phyloP scores from a whole-genome alignment of 1,284 basidiomycete species.

The Heterobasidion parviporum region DNA sequence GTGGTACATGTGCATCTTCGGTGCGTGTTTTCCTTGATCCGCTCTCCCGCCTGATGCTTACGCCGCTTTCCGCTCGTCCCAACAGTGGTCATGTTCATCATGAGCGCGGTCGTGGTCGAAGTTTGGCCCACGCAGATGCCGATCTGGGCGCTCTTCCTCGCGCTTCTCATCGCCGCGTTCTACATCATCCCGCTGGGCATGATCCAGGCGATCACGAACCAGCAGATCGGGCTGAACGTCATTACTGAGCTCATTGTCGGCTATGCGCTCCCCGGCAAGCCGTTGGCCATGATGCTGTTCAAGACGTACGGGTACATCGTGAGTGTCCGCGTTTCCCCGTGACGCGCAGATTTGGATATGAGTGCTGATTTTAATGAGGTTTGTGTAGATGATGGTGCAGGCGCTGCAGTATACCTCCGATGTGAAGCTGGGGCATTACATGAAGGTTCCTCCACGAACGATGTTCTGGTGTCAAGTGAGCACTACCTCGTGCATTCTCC shows the following conservation, averaged over 20 bases:
- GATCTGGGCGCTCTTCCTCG: conserved; percentile 46
- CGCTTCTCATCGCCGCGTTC: conserved; percentile 28
- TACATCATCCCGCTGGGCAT: conserved; percentile 44
- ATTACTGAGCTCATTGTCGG: conserved; percentile 42
- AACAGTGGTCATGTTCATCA: conserved; percentile 37
- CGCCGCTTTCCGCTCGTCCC: neutral
- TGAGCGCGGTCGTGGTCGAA: conserved; percentile 62
- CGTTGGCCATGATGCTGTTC: conserved; percentile 40
- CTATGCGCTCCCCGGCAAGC: conserved; percentile 37
- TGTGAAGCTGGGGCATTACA: conserved; percentile 67
- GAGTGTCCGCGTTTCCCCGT: conserved; percentile 1
- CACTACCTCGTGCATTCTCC: conserved; percentile 11
- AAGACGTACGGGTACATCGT: conserved; percentile 38
- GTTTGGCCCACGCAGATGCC: conserved; percentile 60
- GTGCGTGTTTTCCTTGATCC: conserved; percentile 10
- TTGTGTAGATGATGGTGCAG: conserved; percentile 13
- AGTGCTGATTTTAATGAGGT: conserved; percentile 9
- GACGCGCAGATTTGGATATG: neutral
- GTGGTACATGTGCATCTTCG: conserved; percentile 28
- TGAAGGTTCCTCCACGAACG: conserved; percentile 50
- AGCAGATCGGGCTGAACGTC: conserved; percentile 40
- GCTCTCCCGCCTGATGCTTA: neutral
- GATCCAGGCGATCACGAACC: conserved; percentile 46
- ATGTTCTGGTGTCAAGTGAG: conserved; percentile 45
- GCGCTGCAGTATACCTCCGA: conserved; percentile 46